These are phyloP conservation scores for Lactuca sativa DNA, from an alignment of 129 eudicot genomes.

Conservation along the genomic window DNA sequence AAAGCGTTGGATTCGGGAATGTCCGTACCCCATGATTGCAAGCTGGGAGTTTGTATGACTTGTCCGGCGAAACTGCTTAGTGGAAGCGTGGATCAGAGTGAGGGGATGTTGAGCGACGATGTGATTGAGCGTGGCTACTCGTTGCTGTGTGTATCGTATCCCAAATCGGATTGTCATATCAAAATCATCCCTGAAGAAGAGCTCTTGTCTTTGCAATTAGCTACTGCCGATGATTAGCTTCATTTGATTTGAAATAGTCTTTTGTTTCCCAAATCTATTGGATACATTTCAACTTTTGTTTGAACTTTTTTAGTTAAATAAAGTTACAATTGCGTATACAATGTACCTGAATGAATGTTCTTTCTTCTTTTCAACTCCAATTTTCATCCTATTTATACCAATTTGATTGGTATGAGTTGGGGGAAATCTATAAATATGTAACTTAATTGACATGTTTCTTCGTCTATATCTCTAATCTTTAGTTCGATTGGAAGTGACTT, in stretches of 20 bases:
- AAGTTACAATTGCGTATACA: not conserved
- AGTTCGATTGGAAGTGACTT: not conserved
- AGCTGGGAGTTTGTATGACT: constrained; percentile 96
- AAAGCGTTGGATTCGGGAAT: constrained; percentile 68
- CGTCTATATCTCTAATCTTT: not conserved
- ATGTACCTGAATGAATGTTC: too few relatives aligned
- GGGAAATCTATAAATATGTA: too few relatives aligned
- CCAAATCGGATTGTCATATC: constrained; percentile 77
- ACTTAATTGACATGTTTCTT: too few relatives aligned
- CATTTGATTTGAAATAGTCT: not conserved
- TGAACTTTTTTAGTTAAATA: too few relatives aligned
- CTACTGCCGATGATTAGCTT: constrained; percentile 80
- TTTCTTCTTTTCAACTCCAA: not conserved
- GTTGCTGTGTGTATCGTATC: constrained; percentile 73
- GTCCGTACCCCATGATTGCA: constrained; percentile 75
- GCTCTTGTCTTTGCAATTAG: constrained; percentile 79
- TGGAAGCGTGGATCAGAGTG: constrained; percentile 85
- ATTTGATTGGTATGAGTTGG: too few relatives aligned
- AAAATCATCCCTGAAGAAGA: constrained; percentile 87
- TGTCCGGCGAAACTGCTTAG: constrained; percentile 71
- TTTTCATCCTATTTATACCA: not conserved
- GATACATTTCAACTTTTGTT: not conserved
- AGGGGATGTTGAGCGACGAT: constrained; percentile 94
- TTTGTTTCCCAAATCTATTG: not conserved
- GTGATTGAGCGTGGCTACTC: constrained; percentile 82